Evolutionary conservation across 179 eudicot genomes (phyloP).

Genomic region (Vitellaria paradoxa): DNA sequence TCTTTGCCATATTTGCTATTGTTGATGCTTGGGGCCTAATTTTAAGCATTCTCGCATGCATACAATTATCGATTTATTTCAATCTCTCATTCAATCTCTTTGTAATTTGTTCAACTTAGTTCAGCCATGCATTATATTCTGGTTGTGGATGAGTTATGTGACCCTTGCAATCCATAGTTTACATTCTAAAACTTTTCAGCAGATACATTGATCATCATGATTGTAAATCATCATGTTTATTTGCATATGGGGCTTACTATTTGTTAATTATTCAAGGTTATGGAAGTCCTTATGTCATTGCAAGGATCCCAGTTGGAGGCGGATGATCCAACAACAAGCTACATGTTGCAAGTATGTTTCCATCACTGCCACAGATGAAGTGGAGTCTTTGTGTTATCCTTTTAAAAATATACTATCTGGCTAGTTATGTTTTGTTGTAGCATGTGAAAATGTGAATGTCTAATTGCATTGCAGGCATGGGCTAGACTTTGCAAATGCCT

Average conservation of each 20-base stretch:
- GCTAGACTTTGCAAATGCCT: conserved; percentile 94
- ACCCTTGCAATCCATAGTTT: background rate
- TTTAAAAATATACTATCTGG: background rate
- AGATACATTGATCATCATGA: background rate
- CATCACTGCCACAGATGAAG: background rate
- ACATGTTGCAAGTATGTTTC: conserved; percentile 73
- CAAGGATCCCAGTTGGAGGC: conserved; percentile 93
- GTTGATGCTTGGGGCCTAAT: background rate
- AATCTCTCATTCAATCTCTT: background rate
- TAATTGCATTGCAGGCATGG: conserved; percentile 60
- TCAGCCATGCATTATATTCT: background rate
- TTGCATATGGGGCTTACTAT: background rate
- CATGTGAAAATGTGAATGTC: background rate
- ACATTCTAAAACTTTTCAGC: background rate
- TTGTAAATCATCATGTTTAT: background rate
- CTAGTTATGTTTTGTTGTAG: background rate
- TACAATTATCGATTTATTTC: background rate
- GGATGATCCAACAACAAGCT: conserved; percentile 89
- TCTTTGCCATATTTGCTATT: background rate
- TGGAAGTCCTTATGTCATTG: conserved; percentile 87
- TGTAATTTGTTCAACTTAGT: background rate
- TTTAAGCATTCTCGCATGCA: background rate
- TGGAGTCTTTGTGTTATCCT: background rate
- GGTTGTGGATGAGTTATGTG: background rate
- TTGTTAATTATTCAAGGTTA: conserved; percentile 47